Base-by-base conservation (phyloP, 768 basidiomycete genomes). In the Coprinellus micaceus region DNA sequence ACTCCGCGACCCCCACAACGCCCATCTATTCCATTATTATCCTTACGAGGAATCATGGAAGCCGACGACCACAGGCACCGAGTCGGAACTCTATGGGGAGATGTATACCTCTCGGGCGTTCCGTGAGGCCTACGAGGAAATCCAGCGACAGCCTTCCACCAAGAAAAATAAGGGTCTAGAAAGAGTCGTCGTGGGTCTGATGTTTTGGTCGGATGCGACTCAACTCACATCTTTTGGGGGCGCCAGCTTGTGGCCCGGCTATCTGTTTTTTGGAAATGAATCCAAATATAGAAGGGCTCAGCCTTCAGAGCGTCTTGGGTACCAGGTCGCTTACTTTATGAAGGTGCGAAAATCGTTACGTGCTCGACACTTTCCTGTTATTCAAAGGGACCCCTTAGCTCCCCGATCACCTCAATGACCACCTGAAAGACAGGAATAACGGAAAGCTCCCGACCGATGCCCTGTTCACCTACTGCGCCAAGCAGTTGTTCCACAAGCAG, bases 131-230 rank as follows among this genome's bases (percentile, higher is more conserved):
- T n/a, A n/a, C n/a, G n/a, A 49, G 17, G 55, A 50, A 29, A 7
- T 57, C 9, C 37, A 54, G 10, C 4, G 13, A 19, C 25, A n/a
- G 1, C 24, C 51, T 12, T 39, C 11, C 2, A 29, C 36, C 5
- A 25, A 29, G 2, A 59, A 1, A 24, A 22, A 52, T 2, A 55
- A 56, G 28, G 28, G 55, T 7, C 47, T 64, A 4, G 65, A 65
- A 29, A 57, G 51, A 36, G 45, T 61, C 9, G 29, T 72, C 4
- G 64, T 64, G 0, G 65, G 58, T 2, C 25, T 70, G 2, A 68
- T 71, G 66, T 53, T 71, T 52, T 61, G 60, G 59, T 66, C 65
- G 13, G 62, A 66, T 43, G 12, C 33, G 40, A 70, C 58, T 4
- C 57, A 58, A 5, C 59, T 29, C 37, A 49, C 62, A 2, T 57